Base-by-base conservation (phyloP, 148 eudicot genomes). In the Spergularia marina region DNA sequence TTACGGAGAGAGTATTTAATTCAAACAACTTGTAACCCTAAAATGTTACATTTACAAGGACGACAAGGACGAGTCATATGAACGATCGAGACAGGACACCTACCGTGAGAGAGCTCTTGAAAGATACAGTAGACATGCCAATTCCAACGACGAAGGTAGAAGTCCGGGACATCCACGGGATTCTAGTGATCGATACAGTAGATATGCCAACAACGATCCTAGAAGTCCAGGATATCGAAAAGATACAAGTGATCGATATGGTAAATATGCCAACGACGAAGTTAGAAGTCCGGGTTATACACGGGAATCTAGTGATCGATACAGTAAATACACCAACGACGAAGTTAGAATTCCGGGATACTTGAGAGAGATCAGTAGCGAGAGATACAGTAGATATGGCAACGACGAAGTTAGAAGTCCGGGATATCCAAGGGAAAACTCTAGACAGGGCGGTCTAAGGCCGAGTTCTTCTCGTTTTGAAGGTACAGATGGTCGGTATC, bases 401-500 rank as follows among this genome's bases (percentile, higher is more conserved):
- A 66, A 62, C 40, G 84, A 87, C 20, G 88, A 82, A 66, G 68
- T 68, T 55, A 82, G 78, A 75, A 84, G 89, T 84, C 86, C 89
- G 9, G 77, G 53, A 40, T 34, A 79, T 66, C 67, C 14, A 18
- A 72, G 71, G 65, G 83, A 83, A 18, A 69, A 59, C 67, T 74
- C 57, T n/a, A 84, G 85, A 71, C 69, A 83, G 59, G 72, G 73
- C 16, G 71, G 77, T 63, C 71, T 13, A 34, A 84, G 82, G 79
- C 70, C 41, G 34, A 80, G 78, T 40, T 61, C 86, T 44, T 75
- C 86, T 76, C 82, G 80, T 68, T 80, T 86, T 81, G 89, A 88
- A 75, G 79, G 84, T 49, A 87, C 83, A 61, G 89, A 82, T 72
- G 82, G 88, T 67, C 77, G 85, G 41, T 81, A 77, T 77, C 86